These are phyloP conservation scores for Kluyveromyces sp. DNA, from an alignment of 1,139 yeast species.

Conservation along the genomic window DNA sequence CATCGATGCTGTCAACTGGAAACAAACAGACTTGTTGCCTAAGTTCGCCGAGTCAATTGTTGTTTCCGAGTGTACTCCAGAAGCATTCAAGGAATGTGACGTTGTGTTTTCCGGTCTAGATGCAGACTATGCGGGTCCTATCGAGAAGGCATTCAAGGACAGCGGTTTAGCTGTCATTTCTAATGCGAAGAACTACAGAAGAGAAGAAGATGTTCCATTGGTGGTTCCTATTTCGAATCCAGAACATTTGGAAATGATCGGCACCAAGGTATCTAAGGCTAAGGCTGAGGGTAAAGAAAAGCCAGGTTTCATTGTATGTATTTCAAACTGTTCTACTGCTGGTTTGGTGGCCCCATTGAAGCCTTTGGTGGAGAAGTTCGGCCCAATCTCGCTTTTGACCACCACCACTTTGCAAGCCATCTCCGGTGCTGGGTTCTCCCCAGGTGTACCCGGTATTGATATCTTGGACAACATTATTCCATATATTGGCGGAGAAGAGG, in stretches of 20 bases:
- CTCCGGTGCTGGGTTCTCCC: conserved; percentile 97
- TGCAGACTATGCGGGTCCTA: conserved; percentile 86
- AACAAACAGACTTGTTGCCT: conserved; percentile 82
- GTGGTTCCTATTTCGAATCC: conserved; percentile 94
- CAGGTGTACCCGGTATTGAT: conserved; percentile 95
- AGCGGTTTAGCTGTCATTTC: conserved; percentile 81
- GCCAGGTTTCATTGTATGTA: conserved; percentile 85
- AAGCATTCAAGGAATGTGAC: conserved; percentile 78
- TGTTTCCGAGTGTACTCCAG: conserved; percentile 73
- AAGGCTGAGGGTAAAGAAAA: conserved; percentile 44
- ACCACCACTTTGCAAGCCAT: conserved; percentile 95
- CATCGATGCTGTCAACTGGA: conserved; percentile 86
- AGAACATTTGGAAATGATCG: conserved; percentile 79
- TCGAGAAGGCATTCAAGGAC: conserved; percentile 76
- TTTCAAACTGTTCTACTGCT: conserved; percentile 97
- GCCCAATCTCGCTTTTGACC: conserved; percentile 80
- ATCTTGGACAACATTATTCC: conserved; percentile 92
- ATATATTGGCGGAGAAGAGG: conserved; percentile 94
- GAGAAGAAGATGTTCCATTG: conserved; percentile 80
- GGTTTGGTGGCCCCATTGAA: conserved; percentile 95
- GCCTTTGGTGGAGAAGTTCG: conserved; percentile 81
- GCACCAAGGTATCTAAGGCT: conserved; percentile 48
- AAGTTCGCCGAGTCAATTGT: conserved; percentile 49
- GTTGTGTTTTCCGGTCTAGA: conserved; percentile 93
- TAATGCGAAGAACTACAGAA: conserved; percentile 93